A percentile compares a stretch with the other conserved stretches of the same genome.
Conservation (phyloP, 2,329 filamentous ascomycete species). For the Cercospora sojina region DNA sequence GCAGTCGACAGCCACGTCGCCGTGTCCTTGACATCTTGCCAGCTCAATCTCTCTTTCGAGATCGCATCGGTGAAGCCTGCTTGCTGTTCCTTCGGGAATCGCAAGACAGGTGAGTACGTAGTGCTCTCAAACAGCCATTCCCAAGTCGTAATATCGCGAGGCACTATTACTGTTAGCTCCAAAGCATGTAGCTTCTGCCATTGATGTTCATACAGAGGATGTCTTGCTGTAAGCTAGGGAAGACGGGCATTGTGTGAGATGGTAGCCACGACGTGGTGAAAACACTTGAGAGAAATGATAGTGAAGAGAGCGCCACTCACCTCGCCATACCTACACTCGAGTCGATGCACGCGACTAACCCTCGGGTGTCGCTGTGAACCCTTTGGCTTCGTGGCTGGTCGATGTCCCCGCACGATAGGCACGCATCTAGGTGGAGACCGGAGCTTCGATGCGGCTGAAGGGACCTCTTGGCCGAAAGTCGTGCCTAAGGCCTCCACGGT, state of each 20-base stretch:
- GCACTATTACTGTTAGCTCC: slow-evolving; percentile 44
- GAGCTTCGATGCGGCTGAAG: neutral
- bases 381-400: neutral
- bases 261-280: neutral
- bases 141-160: slow-evolving; percentile 57
- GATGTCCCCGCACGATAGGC: slow-evolving; percentile 5
- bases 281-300: neutral
- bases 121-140: slow-evolving; percentile 61
- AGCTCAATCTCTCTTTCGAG: slow-evolving; percentile 60
- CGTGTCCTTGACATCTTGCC: slow-evolving; percentile 57
- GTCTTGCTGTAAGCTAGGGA: slow-evolving; percentile 28
- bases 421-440: neutral
- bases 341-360: slow-evolving; percentile 6
- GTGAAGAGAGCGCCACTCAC: neutral
- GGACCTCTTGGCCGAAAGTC: neutral
- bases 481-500: neutral
- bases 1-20: slow-evolving; percentile 62
- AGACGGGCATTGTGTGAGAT: slow-evolving; percentile 21
- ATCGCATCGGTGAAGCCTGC: slow-evolving; percentile 58
- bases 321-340: neutral
- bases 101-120: slow-evolving; percentile 50
- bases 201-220: slow-evolving; percentile 23
- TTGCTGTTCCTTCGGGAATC: slow-evolving; percentile 42
- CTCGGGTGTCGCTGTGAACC: slow-evolving; percentile 11
- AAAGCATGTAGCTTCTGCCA: neutral